Conservation (phyloP, 2,329 filamentous ascomycete genomes). For the Setomelanomma holmii region DNA sequence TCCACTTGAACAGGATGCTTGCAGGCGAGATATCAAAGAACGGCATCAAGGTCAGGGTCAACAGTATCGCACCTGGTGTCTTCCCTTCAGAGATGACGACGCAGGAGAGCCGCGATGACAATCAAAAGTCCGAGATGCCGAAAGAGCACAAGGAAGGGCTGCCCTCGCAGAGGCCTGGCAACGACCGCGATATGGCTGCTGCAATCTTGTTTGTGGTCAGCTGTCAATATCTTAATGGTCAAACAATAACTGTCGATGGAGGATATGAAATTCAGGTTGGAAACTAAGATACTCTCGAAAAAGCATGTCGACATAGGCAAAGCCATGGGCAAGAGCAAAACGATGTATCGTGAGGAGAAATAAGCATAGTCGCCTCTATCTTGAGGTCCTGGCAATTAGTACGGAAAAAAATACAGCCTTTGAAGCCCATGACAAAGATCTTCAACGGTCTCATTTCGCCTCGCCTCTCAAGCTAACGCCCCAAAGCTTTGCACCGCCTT, state of each 20-base stretch:
- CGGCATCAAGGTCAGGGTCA: constrained; percentile 63
- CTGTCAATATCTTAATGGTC: constrained; percentile 59
- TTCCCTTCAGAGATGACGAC: constrained; percentile 67
- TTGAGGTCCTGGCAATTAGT: too few relatives aligned
- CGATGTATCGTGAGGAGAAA: background rate
- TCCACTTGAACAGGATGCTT: constrained; percentile 64
- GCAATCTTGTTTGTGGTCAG: constrained; percentile 62
- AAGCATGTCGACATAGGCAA: too few relatives aligned
- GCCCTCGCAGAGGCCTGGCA: constrained; percentile 60
- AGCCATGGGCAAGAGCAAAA: background rate
- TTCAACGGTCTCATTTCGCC: background rate
- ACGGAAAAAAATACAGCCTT: too few relatives aligned
- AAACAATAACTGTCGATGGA: constrained; percentile 60
- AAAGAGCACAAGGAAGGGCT: constrained; percentile 61
- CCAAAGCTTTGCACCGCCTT: constrained; percentile 23
- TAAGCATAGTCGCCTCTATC: background rate
- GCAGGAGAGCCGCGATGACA: constrained; percentile 55
- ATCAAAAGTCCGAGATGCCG: constrained; percentile 62
- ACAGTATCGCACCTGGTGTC: constrained; percentile 64
- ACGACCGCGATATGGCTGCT: constrained; percentile 66
- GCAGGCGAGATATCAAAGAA: constrained; percentile 61
- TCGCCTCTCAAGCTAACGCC: constrained; percentile 26
- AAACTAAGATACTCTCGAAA: constrained; percentile 21
- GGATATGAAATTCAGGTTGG: constrained; percentile 55
- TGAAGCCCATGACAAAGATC: background rate